phyloP scores from a whole-genome alignment of 1,284 basidiomycete species.

The Ceratobasidium sp. region DNA sequence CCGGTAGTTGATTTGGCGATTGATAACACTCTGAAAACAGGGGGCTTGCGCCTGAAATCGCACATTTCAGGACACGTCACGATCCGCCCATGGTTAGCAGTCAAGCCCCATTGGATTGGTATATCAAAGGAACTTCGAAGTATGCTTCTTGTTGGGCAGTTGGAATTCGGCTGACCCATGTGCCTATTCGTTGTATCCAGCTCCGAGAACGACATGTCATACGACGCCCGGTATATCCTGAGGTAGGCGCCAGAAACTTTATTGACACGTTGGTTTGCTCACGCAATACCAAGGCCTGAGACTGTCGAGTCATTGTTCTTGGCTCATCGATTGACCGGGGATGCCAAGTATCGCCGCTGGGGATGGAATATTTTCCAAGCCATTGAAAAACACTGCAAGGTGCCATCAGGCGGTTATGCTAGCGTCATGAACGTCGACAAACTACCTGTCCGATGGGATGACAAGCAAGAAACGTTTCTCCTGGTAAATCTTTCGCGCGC shows the following conservation, averaged over 20 bases:
- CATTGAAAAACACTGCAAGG: slow-evolving; percentile 82
- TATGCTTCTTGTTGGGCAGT: slow-evolving; percentile 52
- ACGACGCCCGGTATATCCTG: slow-evolving; percentile 92
- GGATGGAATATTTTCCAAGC: slow-evolving; percentile 93
- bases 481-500: slow-evolving; percentile 62
- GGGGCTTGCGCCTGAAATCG: slow-evolving; percentile 85
- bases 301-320: slow-evolving; percentile 93
- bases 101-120: slow-evolving; percentile 74
- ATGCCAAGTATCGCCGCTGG: slow-evolving; percentile 79
- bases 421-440: slow-evolving; percentile 86
- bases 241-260: slow-evolving; percentile 58
- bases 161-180: background rate
- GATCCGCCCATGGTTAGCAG: slow-evolving; percentile 55
- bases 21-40: slow-evolving; percentile 55
- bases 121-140: slow-evolving; percentile 78
- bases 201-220: slow-evolving; percentile 44
- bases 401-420: slow-evolving; percentile 84
- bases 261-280: background rate
- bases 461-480: slow-evolving; percentile 96
- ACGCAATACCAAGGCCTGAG: slow-evolving; percentile 71
- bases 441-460: slow-evolving; percentile 72
- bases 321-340: slow-evolving; percentile 84
- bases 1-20: background rate
- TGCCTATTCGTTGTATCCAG: background rate
- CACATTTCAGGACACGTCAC: slow-evolving; percentile 71